Conservation (phyloP, 2,329 filamentous ascomycete genomes). For the Cordyceps militaris region DNA sequence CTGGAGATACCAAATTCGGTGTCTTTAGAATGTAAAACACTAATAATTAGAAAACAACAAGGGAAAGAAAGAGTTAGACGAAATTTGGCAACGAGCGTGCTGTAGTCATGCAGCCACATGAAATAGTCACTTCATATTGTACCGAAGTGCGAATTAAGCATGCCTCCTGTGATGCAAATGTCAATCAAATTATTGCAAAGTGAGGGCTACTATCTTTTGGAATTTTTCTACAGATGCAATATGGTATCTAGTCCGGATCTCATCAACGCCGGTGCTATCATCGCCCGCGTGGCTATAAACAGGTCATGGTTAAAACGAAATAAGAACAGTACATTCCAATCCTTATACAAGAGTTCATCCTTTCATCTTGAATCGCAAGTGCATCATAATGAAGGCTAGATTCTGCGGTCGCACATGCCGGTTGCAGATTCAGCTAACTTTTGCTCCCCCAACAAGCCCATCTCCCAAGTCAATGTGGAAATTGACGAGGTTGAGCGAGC, state of each 20-base stretch:
- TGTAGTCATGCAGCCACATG: neutral
- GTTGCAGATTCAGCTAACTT: neutral
- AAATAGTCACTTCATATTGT: neutral
- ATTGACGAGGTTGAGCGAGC: slow-evolving; percentile 44
- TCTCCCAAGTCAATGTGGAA: slow-evolving; percentile 35
- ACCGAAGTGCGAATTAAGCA: neutral
- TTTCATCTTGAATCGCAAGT: neutral
- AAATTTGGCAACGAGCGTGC: neutral
- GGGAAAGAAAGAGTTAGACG: neutral
- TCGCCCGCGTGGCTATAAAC: slow-evolving; percentile 3
- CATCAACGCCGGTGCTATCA: slow-evolving; percentile 8
- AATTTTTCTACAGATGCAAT: neutral
- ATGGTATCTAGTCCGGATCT: slow-evolving; percentile 7
- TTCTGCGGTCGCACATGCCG: neutral
- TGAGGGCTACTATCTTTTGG: neutral
- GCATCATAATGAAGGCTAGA: neutral
- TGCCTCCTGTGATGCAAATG: neutral
- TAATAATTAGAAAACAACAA: neutral
- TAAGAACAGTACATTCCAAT: slow-evolving; percentile 6
- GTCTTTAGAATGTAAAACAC: slow-evolving; percentile 69
- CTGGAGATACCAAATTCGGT: slow-evolving; percentile 63
- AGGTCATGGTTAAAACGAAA: slow-evolving; percentile 7
- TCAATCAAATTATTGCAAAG: neutral
- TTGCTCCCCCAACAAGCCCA: slow-evolving; percentile 13
- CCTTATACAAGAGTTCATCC: slow-evolving; percentile 12